phyloP scores from a whole-genome alignment of 2,329 filamentous ascomycete genomes.

The Pezicula rhizophila region DNA sequence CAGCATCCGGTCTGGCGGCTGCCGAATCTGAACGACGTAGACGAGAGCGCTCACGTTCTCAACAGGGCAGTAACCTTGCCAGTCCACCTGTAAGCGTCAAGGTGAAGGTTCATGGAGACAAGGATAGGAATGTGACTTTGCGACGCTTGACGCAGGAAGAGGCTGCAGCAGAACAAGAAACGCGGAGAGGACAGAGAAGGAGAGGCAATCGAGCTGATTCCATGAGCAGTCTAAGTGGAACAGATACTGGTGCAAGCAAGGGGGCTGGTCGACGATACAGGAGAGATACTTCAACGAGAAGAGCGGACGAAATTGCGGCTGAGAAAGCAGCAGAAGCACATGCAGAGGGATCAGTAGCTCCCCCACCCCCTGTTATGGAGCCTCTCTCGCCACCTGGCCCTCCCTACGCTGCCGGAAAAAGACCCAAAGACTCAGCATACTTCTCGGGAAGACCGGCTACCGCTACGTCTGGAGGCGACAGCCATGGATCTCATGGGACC shows the following conservation, averaged over 20 bases:
- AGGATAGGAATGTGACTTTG: constrained; percentile 54
- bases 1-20: constrained; percentile 42
- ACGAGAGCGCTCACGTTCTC: constrained; percentile 11
- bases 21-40: constrained; percentile 35
- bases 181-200: constrained; percentile 28
- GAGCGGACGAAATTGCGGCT: constrained; percentile 36
- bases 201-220: constrained; percentile 42
- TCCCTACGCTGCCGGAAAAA: constrained; percentile 45
- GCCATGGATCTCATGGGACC: constrained; percentile 22
- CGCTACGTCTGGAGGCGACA: constrained; percentile 26
- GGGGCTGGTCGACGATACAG: constrained; percentile 43
- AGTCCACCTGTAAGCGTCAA: constrained; percentile 51
- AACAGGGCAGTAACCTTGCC: constrained; percentile 26
- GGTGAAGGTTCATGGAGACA: constrained; percentile 54
- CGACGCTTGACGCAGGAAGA: constrained; percentile 57
- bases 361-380: constrained; percentile 25
- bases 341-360: background rate
- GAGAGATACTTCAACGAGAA: constrained; percentile 43
- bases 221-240: constrained; percentile 49
- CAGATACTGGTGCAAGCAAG: constrained; percentile 38
- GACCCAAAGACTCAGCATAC: constrained; percentile 55
- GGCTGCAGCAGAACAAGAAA: constrained; percentile 34
- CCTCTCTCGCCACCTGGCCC: constrained; percentile 50
- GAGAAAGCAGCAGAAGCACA: constrained; percentile 29
- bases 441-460: constrained; percentile 44